These are phyloP conservation scores for Phialophora tarda DNA, from an alignment of 2,329 filamentous ascomycete genomes.

Conservation along the genomic window DNA sequence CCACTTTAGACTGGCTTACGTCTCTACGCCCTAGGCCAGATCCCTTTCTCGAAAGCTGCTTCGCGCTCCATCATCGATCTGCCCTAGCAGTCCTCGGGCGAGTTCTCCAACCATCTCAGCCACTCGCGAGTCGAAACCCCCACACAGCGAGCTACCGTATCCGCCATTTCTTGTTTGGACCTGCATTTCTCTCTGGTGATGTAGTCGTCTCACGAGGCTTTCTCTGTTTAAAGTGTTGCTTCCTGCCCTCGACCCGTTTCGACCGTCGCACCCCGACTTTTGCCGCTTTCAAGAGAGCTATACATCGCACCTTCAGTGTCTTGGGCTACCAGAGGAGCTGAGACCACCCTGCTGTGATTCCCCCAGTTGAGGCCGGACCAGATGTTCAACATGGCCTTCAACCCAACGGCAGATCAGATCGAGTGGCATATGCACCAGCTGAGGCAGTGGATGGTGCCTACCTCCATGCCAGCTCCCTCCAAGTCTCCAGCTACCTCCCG, in stretches of 20 bases:
- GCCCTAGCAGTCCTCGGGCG: slow-evolving; percentile 1
- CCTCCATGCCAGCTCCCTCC: slow-evolving; percentile 28
- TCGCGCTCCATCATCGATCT: slow-evolving; percentile 1
- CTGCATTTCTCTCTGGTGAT: slow-evolving; percentile 18
- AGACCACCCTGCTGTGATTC: neutral
- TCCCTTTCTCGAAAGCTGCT: slow-evolving; percentile 12
- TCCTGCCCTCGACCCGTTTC: slow-evolving; percentile 6
- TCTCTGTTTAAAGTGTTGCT: slow-evolving; percentile 17
- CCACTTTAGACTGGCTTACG: slow-evolving; percentile 14
- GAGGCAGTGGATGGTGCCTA: slow-evolving; percentile 38
- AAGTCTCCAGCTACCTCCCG: slow-evolving; percentile 18
- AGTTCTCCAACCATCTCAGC: slow-evolving; percentile 13
- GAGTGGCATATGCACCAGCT: slow-evolving; percentile 39
- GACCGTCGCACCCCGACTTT: slow-evolving; percentile 4
- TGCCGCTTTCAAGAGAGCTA: neutral
- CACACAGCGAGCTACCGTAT: slow-evolving; percentile 11
- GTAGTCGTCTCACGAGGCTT: slow-evolving; percentile 18
- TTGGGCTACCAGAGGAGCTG: neutral
- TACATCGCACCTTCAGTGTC: neutral
- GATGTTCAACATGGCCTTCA: slow-evolving; percentile 31
- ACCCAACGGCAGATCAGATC: slow-evolving; percentile 33
- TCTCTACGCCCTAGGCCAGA: slow-evolving; percentile 6
- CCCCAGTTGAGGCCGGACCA: slow-evolving; percentile 1
- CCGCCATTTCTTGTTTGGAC: slow-evolving; percentile 9
- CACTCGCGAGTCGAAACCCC: slow-evolving; percentile 13